A percentile compares a stretch with the other conserved stretches of the same genome.
phyloP scores from a whole-genome alignment of 1,139 yeast species.

The Komagataea norvegica region DNA sequence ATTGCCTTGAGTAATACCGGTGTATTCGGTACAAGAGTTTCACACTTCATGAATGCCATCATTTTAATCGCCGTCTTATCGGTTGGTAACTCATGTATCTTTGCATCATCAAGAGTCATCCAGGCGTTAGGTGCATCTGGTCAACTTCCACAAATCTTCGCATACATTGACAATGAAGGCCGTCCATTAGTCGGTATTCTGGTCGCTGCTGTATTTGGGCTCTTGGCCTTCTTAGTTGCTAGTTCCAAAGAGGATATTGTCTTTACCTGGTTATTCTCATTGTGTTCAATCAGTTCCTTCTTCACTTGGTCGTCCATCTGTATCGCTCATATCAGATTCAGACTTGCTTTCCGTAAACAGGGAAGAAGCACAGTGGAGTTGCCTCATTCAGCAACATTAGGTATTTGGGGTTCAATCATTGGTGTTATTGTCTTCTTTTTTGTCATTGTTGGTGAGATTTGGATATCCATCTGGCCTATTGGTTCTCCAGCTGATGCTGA shows the following conservation, averaged over 20 bases:
- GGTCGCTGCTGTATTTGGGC: constrained; percentile 50
- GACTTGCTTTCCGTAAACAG: constrained; percentile 53
- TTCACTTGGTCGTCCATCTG: constrained; percentile 68
- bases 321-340: constrained; percentile 58
- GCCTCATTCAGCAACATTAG: constrained; percentile 49
- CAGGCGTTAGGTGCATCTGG: constrained; percentile 56
- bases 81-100: constrained; percentile 60
- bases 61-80: constrained; percentile 53
- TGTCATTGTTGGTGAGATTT: constrained; percentile 56
- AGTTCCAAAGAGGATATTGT: constrained; percentile 51
- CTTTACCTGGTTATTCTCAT: constrained; percentile 62
- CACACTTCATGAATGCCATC: constrained; percentile 53
- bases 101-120: constrained; percentile 57
- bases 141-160: constrained; percentile 56
- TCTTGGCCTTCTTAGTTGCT: constrained; percentile 61
- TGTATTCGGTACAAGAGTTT: constrained; percentile 39
- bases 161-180: constrained; percentile 52
- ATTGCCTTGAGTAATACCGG: constrained; percentile 44
- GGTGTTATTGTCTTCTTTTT: constrained; percentile 44
- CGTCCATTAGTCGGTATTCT: constrained; percentile 51
- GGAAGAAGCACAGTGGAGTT: constrained; percentile 53
- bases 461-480: constrained; percentile 68
- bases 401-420: constrained; percentile 48
- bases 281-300: constrained; percentile 65
- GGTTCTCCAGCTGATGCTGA: constrained; percentile 46